Conservation (phyloP, 805 yeast species). For the Saccharomycopsis malanga region DNA sequence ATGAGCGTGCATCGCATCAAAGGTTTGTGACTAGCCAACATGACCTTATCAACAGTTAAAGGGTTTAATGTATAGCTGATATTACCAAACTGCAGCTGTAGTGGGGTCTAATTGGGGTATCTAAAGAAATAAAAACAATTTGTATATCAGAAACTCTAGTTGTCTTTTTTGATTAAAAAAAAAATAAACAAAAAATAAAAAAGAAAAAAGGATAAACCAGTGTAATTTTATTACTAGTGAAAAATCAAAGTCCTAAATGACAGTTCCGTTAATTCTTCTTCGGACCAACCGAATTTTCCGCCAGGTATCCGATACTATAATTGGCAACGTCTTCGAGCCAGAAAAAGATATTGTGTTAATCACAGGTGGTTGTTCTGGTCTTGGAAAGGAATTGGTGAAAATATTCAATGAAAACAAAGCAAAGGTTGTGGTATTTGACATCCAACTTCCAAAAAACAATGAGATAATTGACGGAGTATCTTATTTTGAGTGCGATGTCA, state of each 20-base stretch:
- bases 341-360: slow-evolving; percentile 56
- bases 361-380: slow-evolving; percentile 81
- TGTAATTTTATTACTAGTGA: not conserved
- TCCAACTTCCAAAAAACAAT: slow-evolving; percentile 24
- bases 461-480: slow-evolving; percentile 32
- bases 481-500: slow-evolving; percentile 63
- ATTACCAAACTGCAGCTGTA: too few species aligned
- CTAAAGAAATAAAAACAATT: too few species aligned
- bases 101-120: too few species aligned
- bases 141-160: too few species aligned
- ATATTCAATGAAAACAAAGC: slow-evolving; percentile 38
- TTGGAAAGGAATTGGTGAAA: slow-evolving; percentile 59
- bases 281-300: slow-evolving; percentile 24
- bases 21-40: too few species aligned
- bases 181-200: slow-evolving; percentile 20
- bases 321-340: slow-evolving; percentile 50
- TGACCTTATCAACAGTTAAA: too few species aligned
- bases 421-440: slow-evolving; percentile 46
- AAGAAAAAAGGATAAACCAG: slow-evolving; percentile 3
- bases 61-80: too few species aligned
- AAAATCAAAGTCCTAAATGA: slow-evolving; percentile 6
- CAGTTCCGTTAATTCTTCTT: slow-evolving; percentile 14
- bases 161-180: too few species aligned
- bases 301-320: slow-evolving; percentile 31
- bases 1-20: too few species aligned